Evolutionary conservation across 2,329 filamentous ascomycete species (phyloP).

Genomic region (Colletotrichum sp.): DNA sequence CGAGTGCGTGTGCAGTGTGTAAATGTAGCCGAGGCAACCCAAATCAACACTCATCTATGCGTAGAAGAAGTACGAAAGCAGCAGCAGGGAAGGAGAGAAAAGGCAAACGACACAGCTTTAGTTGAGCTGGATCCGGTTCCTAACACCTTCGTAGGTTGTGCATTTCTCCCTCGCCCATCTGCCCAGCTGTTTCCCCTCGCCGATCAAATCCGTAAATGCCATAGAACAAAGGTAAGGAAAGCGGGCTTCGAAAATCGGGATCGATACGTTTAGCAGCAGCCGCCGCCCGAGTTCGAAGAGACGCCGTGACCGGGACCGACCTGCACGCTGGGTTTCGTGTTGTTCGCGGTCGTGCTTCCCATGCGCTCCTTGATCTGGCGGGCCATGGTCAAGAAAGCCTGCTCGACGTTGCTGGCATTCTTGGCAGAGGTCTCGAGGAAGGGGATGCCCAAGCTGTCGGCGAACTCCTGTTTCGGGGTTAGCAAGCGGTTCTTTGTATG

Average conservation of each 20-base stretch:
- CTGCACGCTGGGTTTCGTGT: conserved; percentile 98
- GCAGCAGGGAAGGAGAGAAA: conserved; percentile 10
- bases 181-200: conserved; percentile 15
- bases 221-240: conserved; percentile 21
- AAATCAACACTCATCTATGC: conserved; percentile 24
- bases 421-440: conserved; percentile 99
- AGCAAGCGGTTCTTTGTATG: not conserved
- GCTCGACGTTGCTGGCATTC: conserved; percentile 99
- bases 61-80: conserved; percentile 23
- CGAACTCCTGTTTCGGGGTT: conserved; percentile 77
- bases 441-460: conserved; percentile 96
- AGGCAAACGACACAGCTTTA: conserved; percentile 20
- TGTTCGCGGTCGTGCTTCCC: conserved; percentile 93
- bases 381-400: conserved; percentile 99
- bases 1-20: conserved; percentile 12
- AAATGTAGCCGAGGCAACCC: conserved; percentile 13
- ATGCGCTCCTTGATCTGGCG: conserved; percentile 99
- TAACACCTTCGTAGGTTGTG: conserved; percentile 17
- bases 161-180: conserved; percentile 6
- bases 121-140: conserved; percentile 14
- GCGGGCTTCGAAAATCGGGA: not conserved
- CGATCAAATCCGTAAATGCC: conserved; percentile 23
- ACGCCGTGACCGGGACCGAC: conserved; percentile 95
- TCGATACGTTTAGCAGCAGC: conserved; percentile 78
- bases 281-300: conserved; percentile 81